Evolutionary conservation across 345 rosid species (phyloP).

Genomic region (Gossypium sturtianum): DNA sequence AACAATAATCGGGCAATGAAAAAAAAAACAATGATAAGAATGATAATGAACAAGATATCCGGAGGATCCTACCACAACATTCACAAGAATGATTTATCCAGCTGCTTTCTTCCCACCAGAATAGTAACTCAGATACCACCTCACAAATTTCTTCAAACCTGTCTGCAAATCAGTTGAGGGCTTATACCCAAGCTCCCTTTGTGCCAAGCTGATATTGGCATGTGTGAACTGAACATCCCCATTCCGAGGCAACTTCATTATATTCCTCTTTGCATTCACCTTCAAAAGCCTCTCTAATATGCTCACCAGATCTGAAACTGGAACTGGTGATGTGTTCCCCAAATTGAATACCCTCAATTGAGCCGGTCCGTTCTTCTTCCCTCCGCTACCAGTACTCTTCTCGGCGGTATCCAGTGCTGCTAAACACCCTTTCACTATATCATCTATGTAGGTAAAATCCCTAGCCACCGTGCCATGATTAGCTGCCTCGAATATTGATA

Average conservation of each 20-base stretch:
- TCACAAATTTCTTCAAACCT: slow-evolving; percentile 86
- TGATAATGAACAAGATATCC: slow-evolving; percentile 35
- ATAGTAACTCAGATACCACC: slow-evolving; percentile 86
- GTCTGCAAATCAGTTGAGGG: slow-evolving; percentile 84
- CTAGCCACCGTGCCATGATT: slow-evolving; percentile 76
- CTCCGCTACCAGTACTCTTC: slow-evolving; percentile 93
- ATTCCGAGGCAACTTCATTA: slow-evolving; percentile 81
- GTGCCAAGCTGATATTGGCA: slow-evolving; percentile 85
- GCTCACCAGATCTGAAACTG: slow-evolving; percentile 71
- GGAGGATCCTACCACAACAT: slow-evolving; percentile 24
- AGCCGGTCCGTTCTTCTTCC: slow-evolving; percentile 85
- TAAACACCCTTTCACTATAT: slow-evolving; percentile 89
- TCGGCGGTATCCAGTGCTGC: slow-evolving; percentile 80
- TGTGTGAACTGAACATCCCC: slow-evolving; percentile 93
- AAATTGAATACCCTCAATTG: slow-evolving; percentile 83
- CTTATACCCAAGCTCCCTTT: slow-evolving; percentile 71
- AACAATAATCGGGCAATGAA: slow-evolving; percentile 30
- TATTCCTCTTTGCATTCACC: slow-evolving; percentile 74
- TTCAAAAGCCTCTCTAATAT: slow-evolving; percentile 82
- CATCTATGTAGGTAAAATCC: slow-evolving; percentile 93
- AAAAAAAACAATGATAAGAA: slow-evolving; percentile 45
- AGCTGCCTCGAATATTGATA: slow-evolving; percentile 62
- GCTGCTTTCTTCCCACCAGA: slow-evolving; percentile 51
- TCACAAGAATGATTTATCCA: slow-evolving; percentile 31
- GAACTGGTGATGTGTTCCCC: slow-evolving; percentile 93